These are phyloP conservation scores for Limnomonas spitsbergensis DNA, from an alignment of 139 green algal species.

Conservation along the genomic window DNA sequence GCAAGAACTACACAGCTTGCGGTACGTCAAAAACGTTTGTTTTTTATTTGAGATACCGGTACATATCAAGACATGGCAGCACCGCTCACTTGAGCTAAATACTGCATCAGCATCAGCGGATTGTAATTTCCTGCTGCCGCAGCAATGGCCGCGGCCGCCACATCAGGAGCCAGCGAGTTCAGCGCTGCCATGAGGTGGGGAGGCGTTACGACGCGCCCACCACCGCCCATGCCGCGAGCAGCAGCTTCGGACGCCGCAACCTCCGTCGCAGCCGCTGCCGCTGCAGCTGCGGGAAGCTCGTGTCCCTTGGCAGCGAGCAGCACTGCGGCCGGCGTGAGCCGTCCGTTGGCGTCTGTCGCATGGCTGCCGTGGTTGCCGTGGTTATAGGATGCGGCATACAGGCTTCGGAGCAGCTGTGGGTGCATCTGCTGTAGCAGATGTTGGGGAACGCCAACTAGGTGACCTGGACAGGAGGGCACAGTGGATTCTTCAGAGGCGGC, in stretches of 20 bases:
- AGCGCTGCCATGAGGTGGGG: neutral
- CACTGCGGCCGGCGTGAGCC: neutral
- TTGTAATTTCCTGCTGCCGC: neutral
- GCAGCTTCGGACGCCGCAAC: neutral
- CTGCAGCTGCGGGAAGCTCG: no score
- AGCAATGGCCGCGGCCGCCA: constrained; percentile 1
- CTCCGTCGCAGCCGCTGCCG: no score
- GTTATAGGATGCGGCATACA: neutral
- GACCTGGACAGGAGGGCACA: neutral
- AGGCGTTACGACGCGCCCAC: no score
- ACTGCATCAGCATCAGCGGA: neutral
- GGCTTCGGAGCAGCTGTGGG: constrained; percentile 8
- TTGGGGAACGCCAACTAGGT: neutral
- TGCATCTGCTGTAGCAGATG: constrained; percentile 11
- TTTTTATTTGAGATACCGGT: no score
- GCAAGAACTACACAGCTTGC: no score
- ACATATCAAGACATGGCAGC: no score
- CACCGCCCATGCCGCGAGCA: neutral
- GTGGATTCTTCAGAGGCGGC: neutral
- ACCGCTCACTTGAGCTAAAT: no score
- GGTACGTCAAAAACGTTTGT: no score
- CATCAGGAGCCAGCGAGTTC: neutral
- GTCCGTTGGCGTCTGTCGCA: neutral
- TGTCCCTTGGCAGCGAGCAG: neutral
- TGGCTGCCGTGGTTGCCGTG: constrained; percentile 2